Evolutionary conservation across 352 stramenopile species (phyloP).

Genomic region (Albugo candida): DNA sequence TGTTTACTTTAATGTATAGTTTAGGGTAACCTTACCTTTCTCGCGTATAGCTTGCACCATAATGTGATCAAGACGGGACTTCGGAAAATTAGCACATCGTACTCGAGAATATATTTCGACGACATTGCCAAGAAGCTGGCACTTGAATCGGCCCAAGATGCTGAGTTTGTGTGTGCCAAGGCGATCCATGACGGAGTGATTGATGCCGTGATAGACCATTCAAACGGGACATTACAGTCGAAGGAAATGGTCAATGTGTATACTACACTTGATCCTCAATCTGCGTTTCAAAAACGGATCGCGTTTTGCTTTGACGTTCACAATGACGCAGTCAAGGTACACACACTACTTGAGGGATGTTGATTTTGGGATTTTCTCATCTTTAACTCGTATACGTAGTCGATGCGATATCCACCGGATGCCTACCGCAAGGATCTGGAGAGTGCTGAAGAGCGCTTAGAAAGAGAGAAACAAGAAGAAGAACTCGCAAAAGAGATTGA

Average conservation of each 20-base stretch:
- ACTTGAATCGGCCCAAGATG: constrained; percentile 80
- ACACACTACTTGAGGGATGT: background rate
- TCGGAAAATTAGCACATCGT: constrained; percentile 92
- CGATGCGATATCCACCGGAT: constrained; percentile 94
- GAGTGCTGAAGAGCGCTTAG: constrained; percentile 75
- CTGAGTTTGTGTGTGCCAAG: constrained; percentile 97
- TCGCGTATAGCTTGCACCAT: constrained; percentile 71
- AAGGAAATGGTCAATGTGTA: constrained; percentile 78
- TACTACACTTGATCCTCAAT: constrained; percentile 86
- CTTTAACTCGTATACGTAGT: constrained; percentile 9
- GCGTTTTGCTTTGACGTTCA: constrained; percentile 97
- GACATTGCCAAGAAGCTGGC: constrained; percentile 91
- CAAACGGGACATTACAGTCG: constrained; percentile 84
- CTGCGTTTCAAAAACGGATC: constrained; percentile 93
- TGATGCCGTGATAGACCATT: constrained; percentile 94
- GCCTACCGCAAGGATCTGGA: constrained; percentile 96
- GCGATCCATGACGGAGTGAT: constrained; percentile 97
- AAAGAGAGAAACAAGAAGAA: constrained; percentile 85
- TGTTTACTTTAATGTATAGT: background rate
- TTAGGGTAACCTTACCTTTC: background rate
- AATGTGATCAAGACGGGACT: constrained; percentile 98
- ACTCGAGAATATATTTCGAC: constrained; percentile 75
- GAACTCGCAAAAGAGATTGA: constrained; percentile 94
- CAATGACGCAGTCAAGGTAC: constrained; percentile 92
- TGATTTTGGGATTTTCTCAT: background rate